Evolutionary conservation across 441 rosid species (phyloP).

Genomic region (Arabidopsis hybrid): DNA sequence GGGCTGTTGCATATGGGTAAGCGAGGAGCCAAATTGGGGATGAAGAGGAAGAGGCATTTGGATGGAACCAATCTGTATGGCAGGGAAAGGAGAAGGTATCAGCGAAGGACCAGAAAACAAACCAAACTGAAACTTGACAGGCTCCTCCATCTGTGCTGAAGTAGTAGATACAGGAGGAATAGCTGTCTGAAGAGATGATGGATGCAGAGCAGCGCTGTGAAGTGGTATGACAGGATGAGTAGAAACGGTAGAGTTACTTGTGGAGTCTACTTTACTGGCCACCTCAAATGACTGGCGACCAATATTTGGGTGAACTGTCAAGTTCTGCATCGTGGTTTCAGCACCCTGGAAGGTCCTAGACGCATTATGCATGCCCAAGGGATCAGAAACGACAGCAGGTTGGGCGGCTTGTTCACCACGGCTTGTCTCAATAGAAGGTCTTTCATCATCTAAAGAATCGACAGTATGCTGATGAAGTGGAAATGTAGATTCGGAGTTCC

Average conservation of each 20-base stretch:
- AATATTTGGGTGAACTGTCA: conserved; percentile 54
- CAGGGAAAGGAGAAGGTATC: conserved; percentile 94
- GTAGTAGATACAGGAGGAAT: conserved; percentile 47
- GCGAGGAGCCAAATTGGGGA: conserved; percentile 75
- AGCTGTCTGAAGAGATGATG: conserved; percentile 53
- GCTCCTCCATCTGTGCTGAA: conserved; percentile 63
- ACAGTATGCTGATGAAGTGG: conserved; percentile 52
- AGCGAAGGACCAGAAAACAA: conserved; percentile 92
- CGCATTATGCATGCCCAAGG: conserved; percentile 50
- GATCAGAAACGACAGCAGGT: conserved; percentile 49
- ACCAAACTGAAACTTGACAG: conserved; percentile 92
- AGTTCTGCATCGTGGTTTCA: conserved; percentile 60
- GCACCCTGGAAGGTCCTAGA: conserved; percentile 60
- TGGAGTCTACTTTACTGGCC: conserved; percentile 50
- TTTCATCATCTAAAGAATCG: conserved; percentile 51
- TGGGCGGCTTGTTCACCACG: conserved; percentile 52
- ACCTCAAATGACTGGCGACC: conserved; percentile 51
- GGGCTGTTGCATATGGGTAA: conserved; percentile 66
- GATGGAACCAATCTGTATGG: conserved; percentile 99
- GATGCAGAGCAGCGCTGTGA: conserved; percentile 42
- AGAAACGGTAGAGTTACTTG: conserved; percentile 48
- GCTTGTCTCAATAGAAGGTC: conserved; percentile 48
- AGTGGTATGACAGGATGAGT: conserved; percentile 49
- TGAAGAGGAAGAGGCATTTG: conserved; percentile 99
- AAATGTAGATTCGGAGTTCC: conserved; percentile 56